Percentiles rank a stretch among this genome's conserved stretches.
These are phyloP conservation scores for Trematosphaeria pertusa DNA, from an alignment of 2,329 filamentous ascomycete species.

Conservation along the genomic window DNA sequence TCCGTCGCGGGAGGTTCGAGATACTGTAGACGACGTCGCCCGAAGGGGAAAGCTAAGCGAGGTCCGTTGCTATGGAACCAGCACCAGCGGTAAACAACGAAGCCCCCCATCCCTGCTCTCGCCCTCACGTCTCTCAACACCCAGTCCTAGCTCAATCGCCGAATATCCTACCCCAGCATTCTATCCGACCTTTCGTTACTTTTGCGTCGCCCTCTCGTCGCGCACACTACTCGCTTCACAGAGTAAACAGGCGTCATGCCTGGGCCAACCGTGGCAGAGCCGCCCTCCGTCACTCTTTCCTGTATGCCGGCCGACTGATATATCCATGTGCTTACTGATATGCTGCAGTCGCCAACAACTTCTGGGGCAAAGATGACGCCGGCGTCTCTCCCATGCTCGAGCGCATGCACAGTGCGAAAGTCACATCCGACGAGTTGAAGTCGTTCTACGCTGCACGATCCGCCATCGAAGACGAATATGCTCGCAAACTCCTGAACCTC, in stretches of 20 bases:
- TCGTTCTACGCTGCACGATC: constrained; percentile 90
- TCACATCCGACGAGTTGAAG: constrained; percentile 91
- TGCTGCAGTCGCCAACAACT: constrained; percentile 91
- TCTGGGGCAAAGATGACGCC: constrained; percentile 99
- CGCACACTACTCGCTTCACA: constrained; percentile 24
- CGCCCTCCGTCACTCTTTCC: constrained; percentile 71
- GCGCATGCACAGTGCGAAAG: constrained; percentile 93
- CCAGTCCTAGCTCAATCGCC: constrained; percentile 25
- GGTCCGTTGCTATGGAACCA: neutral
- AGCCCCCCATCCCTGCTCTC: constrained; percentile 5
- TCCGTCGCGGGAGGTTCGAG: too few relatives aligned
- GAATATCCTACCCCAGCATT: constrained; percentile 25
- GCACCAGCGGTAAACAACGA: neutral
- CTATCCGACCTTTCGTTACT: constrained; percentile 23
- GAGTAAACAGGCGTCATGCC: constrained; percentile 59
- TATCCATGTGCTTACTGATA: constrained; percentile 50
- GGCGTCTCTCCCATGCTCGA: constrained; percentile 90
- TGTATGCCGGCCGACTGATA: too few relatives aligned
- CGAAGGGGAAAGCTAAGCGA: neutral
- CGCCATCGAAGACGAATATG: constrained; percentile 95
- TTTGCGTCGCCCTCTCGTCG: constrained; percentile 10
- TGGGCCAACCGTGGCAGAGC: constrained; percentile 63
- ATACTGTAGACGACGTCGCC: too few relatives aligned
- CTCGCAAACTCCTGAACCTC: constrained; percentile 84
- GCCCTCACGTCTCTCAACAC: constrained; percentile 27